These are phyloP conservation scores for Colletotrichum camelliae DNA, from an alignment of 2,329 filamentous ascomycete species.

Conservation along the genomic window DNA sequence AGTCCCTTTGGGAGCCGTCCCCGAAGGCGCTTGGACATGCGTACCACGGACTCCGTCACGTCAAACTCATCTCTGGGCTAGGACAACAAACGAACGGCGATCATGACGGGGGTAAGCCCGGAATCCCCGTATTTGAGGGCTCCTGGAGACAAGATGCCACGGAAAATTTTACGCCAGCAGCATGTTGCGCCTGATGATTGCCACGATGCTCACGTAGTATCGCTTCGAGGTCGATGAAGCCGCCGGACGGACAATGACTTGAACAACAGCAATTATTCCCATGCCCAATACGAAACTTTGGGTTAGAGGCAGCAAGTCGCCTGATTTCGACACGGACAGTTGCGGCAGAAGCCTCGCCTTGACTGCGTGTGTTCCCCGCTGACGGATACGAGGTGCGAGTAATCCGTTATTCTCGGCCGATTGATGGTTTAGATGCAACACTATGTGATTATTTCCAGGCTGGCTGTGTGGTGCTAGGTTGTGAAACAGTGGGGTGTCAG, in stretches of 20 bases:
- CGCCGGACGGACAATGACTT: neutral
- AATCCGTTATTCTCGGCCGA: neutral
- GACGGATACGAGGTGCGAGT: neutral
- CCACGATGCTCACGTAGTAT: no score
- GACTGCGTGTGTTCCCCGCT: neutral
- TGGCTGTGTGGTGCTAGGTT: neutral
- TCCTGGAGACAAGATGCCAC: fast-evolving
- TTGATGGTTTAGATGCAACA: neutral
- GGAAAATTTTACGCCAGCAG: neutral
- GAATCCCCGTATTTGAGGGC: neutral
- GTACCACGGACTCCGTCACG: neutral
- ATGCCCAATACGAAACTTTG: no score
- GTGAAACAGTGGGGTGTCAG: neutral
- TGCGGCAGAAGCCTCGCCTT: neutral
- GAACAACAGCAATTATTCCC: neutral
- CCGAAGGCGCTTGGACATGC: neutral
- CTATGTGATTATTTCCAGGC: neutral
- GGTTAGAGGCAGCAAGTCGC: no score
- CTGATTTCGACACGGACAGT: neutral
- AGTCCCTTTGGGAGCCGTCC: neutral
- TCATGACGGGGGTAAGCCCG: neutral
- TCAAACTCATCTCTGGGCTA: neutral
- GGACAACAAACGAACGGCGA: neutral
- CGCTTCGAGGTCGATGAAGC: neutral
- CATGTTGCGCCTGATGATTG: neutral